phyloP scores from a whole-genome alignment of 2,329 filamentous ascomycete genomes.

The Atkinsonella texensis region DNA sequence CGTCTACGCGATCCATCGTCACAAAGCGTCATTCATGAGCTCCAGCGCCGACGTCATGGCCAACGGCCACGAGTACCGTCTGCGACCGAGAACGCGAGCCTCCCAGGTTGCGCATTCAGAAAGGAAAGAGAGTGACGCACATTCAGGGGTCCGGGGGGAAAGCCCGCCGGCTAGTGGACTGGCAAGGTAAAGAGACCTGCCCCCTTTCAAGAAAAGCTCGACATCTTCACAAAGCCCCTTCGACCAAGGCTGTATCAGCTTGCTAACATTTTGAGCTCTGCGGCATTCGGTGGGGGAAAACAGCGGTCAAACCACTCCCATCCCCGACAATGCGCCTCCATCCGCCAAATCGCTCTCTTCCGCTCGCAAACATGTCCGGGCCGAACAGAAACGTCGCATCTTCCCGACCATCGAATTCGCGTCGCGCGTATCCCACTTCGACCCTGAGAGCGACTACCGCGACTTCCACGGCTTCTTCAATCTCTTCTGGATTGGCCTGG shows the following conservation, averaged over 20 bases:
- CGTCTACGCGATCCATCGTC: not conserved
- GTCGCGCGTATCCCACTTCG: conserved; percentile 87
- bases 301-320: conserved; percentile 72
- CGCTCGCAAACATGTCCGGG: conserved; percentile 71
- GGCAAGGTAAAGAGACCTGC: conserved; percentile 28
- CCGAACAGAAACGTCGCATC: conserved; percentile 67
- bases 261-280: not conserved
- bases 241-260: not conserved
- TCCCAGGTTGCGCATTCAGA: conserved; percentile 31
- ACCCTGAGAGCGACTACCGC: conserved; percentile 79
- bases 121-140: conserved; percentile 23
- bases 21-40: conserved; percentile 12
- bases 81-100: conserved; percentile 40
- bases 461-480: conserved; percentile 98
- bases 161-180: conserved; percentile 27
- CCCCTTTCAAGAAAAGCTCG: too few relatives aligned
- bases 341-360: conserved; percentile 78
- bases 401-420: conserved; percentile 92
- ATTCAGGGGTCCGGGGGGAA: conserved; percentile 18
- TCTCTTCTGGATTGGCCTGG: conserved; percentile 92
- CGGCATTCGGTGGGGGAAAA: not conserved
- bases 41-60: conserved; percentile 16
- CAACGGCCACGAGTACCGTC: conserved; percentile 21
- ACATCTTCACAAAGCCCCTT: not conserved
- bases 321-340: conserved; percentile 84